These are phyloP conservation scores for Zygoascus hellenicus DNA, from an alignment of 1,139 yeast species.

Conservation along the genomic window DNA sequence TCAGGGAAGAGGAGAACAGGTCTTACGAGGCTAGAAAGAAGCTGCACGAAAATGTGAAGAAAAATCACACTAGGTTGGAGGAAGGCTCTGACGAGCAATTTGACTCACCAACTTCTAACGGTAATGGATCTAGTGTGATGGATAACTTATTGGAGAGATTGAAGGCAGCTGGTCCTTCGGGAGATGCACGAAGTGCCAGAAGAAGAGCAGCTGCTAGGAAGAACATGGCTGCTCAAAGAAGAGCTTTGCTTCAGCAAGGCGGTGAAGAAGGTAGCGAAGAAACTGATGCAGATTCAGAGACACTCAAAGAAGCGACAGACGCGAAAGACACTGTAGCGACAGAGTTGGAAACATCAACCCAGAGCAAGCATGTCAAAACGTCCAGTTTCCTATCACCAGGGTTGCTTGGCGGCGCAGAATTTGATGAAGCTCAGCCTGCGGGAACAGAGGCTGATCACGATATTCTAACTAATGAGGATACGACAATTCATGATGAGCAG, in stretches of 20 bases:
- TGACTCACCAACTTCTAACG: neutral
- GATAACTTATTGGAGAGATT: conserved; percentile 67
- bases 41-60: conserved; percentile 42
- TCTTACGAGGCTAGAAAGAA: conserved; percentile 70
- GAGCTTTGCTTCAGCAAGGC: conserved; percentile 12
- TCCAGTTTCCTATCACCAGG: conserved; percentile 12
- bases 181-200: conserved; percentile 75
- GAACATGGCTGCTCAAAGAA: conserved; percentile 28
- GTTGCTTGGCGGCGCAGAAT: conserved; percentile 4
- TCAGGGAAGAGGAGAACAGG: conserved; percentile 73
- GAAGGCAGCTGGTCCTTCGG: conserved; percentile 65
- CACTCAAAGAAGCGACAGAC: neutral
- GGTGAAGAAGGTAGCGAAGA: conserved; percentile 4
- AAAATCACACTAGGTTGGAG: conserved; percentile 6
- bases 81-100: neutral
- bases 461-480: neutral
- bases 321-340: neutral
- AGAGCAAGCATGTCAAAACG: neutral
- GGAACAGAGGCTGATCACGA: neutral
- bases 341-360: neutral
- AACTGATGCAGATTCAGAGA: neutral
- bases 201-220: conserved; percentile 70
- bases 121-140: conserved; percentile 44
- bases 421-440: neutral
- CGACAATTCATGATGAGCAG: neutral